Base-by-base conservation (phyloP, 805 yeast species). In the Yueomyces sp. region DNA sequence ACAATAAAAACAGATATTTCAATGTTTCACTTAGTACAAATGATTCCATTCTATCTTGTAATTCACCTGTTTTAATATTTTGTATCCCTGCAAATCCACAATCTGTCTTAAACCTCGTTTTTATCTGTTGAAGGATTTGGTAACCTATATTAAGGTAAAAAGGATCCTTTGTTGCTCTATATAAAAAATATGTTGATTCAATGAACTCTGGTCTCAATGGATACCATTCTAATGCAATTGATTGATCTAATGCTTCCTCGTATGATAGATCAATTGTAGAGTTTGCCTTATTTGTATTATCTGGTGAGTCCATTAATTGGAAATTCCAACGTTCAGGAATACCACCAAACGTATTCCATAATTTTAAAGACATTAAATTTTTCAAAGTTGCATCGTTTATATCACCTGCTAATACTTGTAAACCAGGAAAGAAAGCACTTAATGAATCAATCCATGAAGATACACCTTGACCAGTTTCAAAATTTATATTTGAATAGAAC, bases 181-280 rank as follows among this genome's bases (percentile, higher is more conserved):
- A 87, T 12, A 88, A 63, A 55, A 81, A 79, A 59, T 86, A 88
- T 0, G 94, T 85, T 0, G 94, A 83, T 57, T 88, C 97, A 38
- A 85, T 72, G 51, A 87, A 85, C 57, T 88, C 97, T 0, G 97
- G 97, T 44, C 97, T 67, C 39, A 88, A 66, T 2, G 96, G 95
- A 54, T 85, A 88, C 96, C 96, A 88, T 56, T 85, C 94, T 33
- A 86, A 63, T 0, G 74, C 57, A 3, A 50, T 26, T 4, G 33
- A 31, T 4, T 28, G 19, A 6, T 41, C 27, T 12, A 45, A 39
- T 11, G 11, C 6, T 7, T 12, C 26, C 8, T 7, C 7, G 37
- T 43, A 40, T 6, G 6, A 6, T 30, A 30, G 9, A 34, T 34
- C 37, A 11, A 34, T 11, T 8, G 7, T 31, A 8, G 34, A 31